Evolutionary conservation across 495 filamentous ascomycete species (phyloP).

Genomic region (Penicillium maclennaniae): DNA sequence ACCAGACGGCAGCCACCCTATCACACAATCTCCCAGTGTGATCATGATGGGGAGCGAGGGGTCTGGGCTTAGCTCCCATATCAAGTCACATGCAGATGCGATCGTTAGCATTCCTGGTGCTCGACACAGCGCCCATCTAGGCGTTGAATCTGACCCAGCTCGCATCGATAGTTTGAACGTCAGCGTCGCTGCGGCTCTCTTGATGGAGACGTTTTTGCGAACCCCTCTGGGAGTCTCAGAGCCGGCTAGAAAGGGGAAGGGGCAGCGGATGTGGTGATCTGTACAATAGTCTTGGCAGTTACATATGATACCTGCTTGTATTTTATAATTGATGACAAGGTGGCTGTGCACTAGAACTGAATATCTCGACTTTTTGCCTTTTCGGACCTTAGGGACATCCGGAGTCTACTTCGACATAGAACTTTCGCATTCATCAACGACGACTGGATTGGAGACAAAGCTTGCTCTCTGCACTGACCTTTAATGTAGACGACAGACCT

Average conservation of each 20-base stretch:
- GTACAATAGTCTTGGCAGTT: conserved; percentile 15
- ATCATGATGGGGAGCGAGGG: conserved; percentile 83
- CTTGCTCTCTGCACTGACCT: not conserved
- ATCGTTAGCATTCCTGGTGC: conserved; percentile 52
- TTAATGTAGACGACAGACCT: not conserved
- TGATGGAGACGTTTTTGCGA: conserved; percentile 62
- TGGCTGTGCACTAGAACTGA: not conserved
- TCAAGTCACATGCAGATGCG: conserved; percentile 61
- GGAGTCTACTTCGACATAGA: not conserved
- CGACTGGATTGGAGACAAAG: not conserved
- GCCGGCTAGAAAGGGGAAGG: conserved; percentile 17
- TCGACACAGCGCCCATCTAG: conserved; percentile 28
- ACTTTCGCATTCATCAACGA: not conserved
- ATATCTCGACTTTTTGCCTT: not conserved
- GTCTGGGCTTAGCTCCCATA: conserved; percentile 59
- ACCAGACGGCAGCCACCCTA: conserved; percentile 29
- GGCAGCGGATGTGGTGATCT: conserved; percentile 19
- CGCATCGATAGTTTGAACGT: conserved; percentile 80
- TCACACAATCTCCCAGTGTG: conserved; percentile 61
- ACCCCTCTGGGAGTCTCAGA: conserved; percentile 35
- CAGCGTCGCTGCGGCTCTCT: conserved; percentile 72
- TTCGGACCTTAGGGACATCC: not conserved
- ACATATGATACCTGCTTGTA: conserved; percentile 16
- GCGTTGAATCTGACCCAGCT: conserved; percentile 38
- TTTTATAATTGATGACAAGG: conserved; percentile 5